Evolutionary conservation across 257 asterid species (phyloP), one percentile per base, ranked within the genome.

Genomic region (Solanum corneliomulleri): DNA sequence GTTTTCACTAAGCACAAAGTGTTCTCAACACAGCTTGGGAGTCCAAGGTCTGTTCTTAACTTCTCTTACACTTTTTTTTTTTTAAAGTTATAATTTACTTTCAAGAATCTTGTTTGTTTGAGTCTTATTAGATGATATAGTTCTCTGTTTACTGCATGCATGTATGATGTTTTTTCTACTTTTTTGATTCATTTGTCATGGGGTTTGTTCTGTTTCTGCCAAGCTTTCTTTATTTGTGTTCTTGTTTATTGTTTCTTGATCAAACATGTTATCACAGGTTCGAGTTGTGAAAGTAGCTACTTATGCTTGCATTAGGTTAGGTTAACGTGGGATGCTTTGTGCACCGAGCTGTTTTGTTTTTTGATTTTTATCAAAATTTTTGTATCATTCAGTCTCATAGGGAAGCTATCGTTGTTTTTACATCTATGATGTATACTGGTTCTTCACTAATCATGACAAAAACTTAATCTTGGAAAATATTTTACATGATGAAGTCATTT

Each of bases 11-110:
- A 88, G 91, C 92, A 86, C 88, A 87, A 88, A 88, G 90, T 88
- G 90, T 90, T 88, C 91, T 90, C 91, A 80, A 31, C 87, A 76
- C 87, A 82, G 69, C 89, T 90, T 87, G 86, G 81, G 89, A 86
- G 78, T 89, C 87, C 68, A 86, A 91, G 97, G 97, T 93, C 89
- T 88, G 89, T 72, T 83, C 88, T 86, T 84, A 87, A 82, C 66
- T 74, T 88, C 69, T 62, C 85, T 74, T 88, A 72, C 87, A 64
- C 89, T 88, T 41, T 58, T 49, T 47, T 47, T 45, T 47, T 49
- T 2, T n/a, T 81, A 33, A 62, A 45, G 62, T 44, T 77, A 31
- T 66, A 66, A 27, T 66, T 66, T 45, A 14, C 47, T 68, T 27
- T 78, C 83, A 58, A 45, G 42, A 47, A 80, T 45, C 84, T 80